Percentiles rank a stretch among this genome's conserved stretches.
phyloP scores from a whole-genome alignment of 305 asterid genomes.

The Andrographis paniculata region DNA sequence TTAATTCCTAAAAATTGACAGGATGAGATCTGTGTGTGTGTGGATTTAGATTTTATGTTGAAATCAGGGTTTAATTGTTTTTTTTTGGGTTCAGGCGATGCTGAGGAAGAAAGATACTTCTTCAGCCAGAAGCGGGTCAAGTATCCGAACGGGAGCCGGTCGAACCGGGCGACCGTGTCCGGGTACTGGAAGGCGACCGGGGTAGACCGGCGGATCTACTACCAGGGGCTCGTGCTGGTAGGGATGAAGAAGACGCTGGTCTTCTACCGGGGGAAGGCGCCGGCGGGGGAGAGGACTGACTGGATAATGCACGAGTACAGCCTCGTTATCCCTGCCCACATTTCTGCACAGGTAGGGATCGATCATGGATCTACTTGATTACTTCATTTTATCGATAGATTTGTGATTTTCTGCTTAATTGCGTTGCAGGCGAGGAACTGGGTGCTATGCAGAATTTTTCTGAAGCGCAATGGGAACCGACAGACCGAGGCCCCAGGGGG shows the following conservation, averaged over 20 bases:
- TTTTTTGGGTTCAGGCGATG: neutral
- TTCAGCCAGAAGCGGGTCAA: neutral
- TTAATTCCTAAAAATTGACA: too few species aligned
- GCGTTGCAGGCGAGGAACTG: too few species aligned
- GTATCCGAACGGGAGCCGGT: neutral
- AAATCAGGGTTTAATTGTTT: too few species aligned
- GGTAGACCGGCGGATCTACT: neutral
- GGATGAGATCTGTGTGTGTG: too few species aligned
- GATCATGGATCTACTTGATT: too few species aligned
- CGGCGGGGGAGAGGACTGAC: neutral
- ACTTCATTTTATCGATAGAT: too few species aligned
- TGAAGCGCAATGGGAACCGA: too few species aligned
- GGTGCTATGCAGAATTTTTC: too few species aligned
- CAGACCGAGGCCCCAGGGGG: too few species aligned
- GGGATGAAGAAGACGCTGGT: neutral
- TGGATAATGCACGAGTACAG: neutral
- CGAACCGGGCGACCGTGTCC: neutral
- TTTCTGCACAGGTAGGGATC: too few species aligned
- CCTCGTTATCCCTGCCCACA: neutral
- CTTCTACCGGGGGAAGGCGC: neutral
- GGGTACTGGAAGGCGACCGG: conserved; percentile 1
- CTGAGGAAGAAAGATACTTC: neutral
- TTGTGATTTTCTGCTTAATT: too few species aligned
- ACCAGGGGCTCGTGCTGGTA: neutral
- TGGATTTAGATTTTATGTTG: too few species aligned